These are phyloP conservation scores for Dovyalis caffra DNA, from an alignment of 345 rosid genomes.

Conservation along the genomic window DNA sequence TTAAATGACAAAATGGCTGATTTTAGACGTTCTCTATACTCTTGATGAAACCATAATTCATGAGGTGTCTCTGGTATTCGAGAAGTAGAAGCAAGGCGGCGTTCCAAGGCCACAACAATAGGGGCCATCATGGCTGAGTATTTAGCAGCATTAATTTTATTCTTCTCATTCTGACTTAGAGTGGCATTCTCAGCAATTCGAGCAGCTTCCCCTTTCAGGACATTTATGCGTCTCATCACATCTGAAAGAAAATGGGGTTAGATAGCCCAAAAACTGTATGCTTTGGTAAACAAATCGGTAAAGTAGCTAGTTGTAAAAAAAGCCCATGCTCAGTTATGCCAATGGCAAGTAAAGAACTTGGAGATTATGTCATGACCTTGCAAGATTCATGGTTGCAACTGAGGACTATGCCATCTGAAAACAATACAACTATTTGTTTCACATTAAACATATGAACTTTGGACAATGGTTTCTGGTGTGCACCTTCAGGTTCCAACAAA, in stretches of 20 bases:
- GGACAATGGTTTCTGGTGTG: neutral
- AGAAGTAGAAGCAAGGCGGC: constrained; percentile 87
- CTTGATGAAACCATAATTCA: constrained; percentile 77
- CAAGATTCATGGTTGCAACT: neutral
- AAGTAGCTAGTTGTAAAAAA: neutral
- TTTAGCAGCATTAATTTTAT: constrained; percentile 78
- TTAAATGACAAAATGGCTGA: constrained; percentile 68
- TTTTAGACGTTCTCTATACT: constrained; percentile 61
- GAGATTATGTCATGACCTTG: neutral
- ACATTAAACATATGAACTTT: neutral
- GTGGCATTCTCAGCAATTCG: constrained; percentile 85
- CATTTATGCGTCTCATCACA: constrained; percentile 78
- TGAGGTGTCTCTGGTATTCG: constrained; percentile 89
- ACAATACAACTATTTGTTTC: neutral
- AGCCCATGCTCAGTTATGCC: constrained; percentile 1
- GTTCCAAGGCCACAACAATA: constrained; percentile 77
- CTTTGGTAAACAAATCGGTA: neutral
- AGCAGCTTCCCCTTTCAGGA: constrained; percentile 84
- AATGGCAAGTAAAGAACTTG: neutral
- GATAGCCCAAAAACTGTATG: neutral
- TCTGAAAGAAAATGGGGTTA: constrained; percentile 46
- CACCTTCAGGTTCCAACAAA: constrained; percentile 6
- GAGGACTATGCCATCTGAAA: neutral
- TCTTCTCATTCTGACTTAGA: constrained; percentile 81
- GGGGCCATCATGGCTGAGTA: constrained; percentile 99